Evolutionary conservation across 352 stramenopile genomes (phyloP).

Genomic region (Phytophthora sp.): DNA sequence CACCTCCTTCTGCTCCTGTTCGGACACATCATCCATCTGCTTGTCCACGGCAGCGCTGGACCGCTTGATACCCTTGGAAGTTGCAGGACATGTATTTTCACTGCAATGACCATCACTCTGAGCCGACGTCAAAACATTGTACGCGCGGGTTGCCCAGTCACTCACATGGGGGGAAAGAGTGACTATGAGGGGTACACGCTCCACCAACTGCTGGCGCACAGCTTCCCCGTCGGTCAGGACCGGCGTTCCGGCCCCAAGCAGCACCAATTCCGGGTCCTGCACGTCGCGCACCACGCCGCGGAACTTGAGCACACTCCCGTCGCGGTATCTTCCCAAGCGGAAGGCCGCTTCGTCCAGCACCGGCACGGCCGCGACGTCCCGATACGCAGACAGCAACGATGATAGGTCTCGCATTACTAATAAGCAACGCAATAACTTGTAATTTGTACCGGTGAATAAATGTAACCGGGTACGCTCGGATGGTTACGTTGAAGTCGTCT

Average conservation of each 20-base stretch:
- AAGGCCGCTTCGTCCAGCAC: conserved; percentile 63
- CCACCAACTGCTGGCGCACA: conserved; percentile 42
- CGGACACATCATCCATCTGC: background rate
- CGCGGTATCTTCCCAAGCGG: conserved; percentile 50
- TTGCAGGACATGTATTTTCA: conserved; percentile 17
- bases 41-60: conserved; percentile 41
- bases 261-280: conserved; percentile 74
- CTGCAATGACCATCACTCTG: conserved; percentile 16
- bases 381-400: conserved; percentile 2
- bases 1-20: conserved; percentile 12
- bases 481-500: background rate
- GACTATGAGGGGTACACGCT: conserved; percentile 69
- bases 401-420: conserved; percentile 28
- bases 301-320: conserved; percentile 65
- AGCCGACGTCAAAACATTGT: conserved; percentile 9
- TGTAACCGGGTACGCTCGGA: conserved; percentile 3
- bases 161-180: conserved; percentile 65
- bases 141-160: conserved; percentile 54
- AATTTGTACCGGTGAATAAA: background rate
- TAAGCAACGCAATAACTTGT: conserved; percentile 8
- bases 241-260: conserved; percentile 28
- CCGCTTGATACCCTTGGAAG: conserved; percentile 51
- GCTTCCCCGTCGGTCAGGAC: conserved; percentile 9
- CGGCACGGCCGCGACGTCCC: conserved; percentile 26
- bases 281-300: conserved; percentile 77